phyloP scores from a whole-genome alignment of 179 eudicot species.

The Silene coronaria region DNA sequence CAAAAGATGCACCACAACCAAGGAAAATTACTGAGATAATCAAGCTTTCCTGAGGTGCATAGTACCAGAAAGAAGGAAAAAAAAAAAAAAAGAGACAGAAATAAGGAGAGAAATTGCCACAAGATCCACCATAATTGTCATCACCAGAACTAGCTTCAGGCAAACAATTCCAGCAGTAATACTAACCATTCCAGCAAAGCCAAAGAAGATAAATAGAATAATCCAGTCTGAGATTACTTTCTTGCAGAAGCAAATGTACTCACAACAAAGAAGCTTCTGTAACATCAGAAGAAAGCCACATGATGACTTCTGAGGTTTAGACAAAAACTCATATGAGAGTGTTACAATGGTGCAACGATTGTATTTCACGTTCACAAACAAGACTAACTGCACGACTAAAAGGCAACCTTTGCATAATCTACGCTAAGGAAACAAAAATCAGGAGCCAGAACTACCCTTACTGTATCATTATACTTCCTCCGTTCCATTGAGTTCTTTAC shows the following conservation, averaged over 20 bases:
- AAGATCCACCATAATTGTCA: background rate
- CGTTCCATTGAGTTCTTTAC: too few species aligned
- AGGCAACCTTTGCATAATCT: background rate
- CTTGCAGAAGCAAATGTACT: background rate
- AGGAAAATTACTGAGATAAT: background rate
- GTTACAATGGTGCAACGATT: too few species aligned
- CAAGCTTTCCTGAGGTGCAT: background rate
- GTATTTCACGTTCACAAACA: background rate
- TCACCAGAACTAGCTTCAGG: background rate
- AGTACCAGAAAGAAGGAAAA: background rate
- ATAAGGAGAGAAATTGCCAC: background rate
- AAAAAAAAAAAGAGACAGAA: too few species aligned
- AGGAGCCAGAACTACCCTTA: background rate
- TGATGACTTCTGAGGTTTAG: background rate
- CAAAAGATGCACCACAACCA: background rate
- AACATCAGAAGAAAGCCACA: background rate
- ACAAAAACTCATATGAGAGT: background rate
- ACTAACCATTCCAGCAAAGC: background rate
- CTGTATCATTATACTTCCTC: constrained; percentile 5
- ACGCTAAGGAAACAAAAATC: background rate
- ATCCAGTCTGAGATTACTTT: background rate
- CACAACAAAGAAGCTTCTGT: background rate
- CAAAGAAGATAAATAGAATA: background rate
- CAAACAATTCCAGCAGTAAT: background rate
- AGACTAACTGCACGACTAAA: background rate